Percentiles rank a stretch among this genome's conserved stretches.
Conservation (phyloP, 2,329 filamentous ascomycete genomes). For the Ophiosphaerella korrae region DNA sequence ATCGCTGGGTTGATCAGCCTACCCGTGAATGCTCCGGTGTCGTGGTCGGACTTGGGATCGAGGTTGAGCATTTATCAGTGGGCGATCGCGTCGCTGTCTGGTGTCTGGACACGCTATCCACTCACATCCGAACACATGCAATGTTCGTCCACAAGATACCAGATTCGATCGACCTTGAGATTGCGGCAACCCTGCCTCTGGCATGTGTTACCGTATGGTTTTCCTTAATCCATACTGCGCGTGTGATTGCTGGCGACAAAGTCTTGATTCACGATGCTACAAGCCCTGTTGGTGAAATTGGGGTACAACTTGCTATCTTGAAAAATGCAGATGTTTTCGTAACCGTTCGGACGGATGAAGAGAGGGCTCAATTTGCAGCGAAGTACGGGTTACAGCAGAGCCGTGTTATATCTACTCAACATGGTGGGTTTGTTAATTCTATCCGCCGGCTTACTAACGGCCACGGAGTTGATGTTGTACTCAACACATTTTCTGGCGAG, state of each 20-base stretch:
- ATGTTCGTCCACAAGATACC: constrained; percentile 13
- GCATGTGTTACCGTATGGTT: constrained; percentile 22
- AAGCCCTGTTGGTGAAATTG: constrained; percentile 12
- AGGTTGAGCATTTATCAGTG: constrained; percentile 10
- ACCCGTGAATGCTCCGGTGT: constrained; percentile 28
- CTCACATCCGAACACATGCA: constrained; percentile 5
- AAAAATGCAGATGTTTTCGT: constrained; percentile 32
- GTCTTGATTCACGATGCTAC: constrained; percentile 40
- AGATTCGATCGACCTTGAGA: constrained; percentile 13
- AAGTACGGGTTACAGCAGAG: constrained; percentile 12
- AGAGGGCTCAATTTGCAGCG: constrained; percentile 10
- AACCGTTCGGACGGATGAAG: constrained; percentile 22
- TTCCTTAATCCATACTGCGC: constrained; percentile 17
- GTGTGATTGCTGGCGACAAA: constrained; percentile 9
- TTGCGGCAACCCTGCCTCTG: constrained; percentile 22
- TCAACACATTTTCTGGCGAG: constrained; percentile 36
- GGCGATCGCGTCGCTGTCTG: constrained; percentile 25
- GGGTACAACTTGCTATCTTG: constrained; percentile 14
- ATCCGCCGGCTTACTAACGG: constrained; percentile 16
- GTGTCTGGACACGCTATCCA: constrained; percentile 7
- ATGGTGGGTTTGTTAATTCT: constrained; percentile 24
- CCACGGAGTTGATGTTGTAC: constrained; percentile 39
- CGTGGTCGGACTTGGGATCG: constrained; percentile 8
- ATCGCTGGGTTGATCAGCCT: constrained; percentile 16
- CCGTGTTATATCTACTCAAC: constrained; percentile 33